Evolutionary conservation across 495 filamentous ascomycete species (phyloP), one percentile per base, ranked within the genome.

Genomic region (Evansstolkia leycettana): DNA sequence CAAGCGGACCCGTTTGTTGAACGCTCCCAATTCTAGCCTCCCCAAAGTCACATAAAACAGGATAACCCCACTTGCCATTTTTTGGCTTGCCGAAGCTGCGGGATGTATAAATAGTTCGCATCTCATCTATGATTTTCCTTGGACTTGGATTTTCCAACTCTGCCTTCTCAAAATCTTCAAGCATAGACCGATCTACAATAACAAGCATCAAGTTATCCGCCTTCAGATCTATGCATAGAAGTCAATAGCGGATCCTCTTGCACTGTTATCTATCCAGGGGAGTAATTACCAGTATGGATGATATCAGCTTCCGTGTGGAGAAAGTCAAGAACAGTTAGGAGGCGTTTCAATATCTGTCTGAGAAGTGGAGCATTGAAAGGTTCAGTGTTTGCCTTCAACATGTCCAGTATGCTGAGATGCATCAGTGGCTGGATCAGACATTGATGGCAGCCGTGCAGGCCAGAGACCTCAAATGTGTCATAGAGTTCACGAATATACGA

Each of bases 401-500:
- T 53, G 0, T 42, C 42, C 26, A 38, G 19, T 11, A 62, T 35
- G 13, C 42, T 64, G 31, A 61, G 55, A 34, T 56, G 46, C 24
- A 68, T 48, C 8, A 65, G 65, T 18, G 58, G 48, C 26, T 66
- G 54, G 1, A 69, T 55, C 16, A 70, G 52, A 28, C 62, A 66
- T 8, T 39, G 52, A 42, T 70, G 64, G 26, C 45, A 45, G 6
- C 65, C 66, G 25, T 50, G 48, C 10, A 53, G 47, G 1, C 64
- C 55, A 6, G 41, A 15, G 13, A 65, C 15, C 7, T 54, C 35
- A 38, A 70, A 68, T 1, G 52, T 52, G 43, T 68, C 66, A 17
- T 62, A 44, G 2, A 66, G 40, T 14, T 48, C 37, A 31, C 65
- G 48, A 28, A 72, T 50, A 18, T 47, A 19, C 3, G 40, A 38